Evolutionary conservation across 140 eudicot genomes (phyloP), one percentile per base, ranked within the genome.

Genomic region (Ambrosia hybrid): DNA sequence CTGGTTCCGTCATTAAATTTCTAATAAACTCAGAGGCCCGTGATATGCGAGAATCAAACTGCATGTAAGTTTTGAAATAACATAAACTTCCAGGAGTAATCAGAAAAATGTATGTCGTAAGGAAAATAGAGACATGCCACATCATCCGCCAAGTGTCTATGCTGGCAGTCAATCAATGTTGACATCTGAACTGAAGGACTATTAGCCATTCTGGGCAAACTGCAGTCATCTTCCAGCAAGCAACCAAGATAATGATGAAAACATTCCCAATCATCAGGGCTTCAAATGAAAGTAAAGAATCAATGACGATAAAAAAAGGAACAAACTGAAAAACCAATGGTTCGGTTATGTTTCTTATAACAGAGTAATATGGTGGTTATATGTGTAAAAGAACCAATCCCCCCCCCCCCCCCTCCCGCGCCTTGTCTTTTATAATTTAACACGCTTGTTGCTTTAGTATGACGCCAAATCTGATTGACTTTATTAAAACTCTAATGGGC

Each of bases 201-300:
- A 70, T 73, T 71, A 71, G 78, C 66, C 52, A 45, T 87, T 43
- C 11, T 43, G 48, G 48, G 48, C 71, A 85, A 87, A 79, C 82
- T 84, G 66, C 84, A 77, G 69, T 73, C 91, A 75, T 93, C 98
- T 71, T 86, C 98, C 67, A 93, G 78, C 79, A 93, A 79, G 77
- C 97, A 93, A 71, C 93, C 90, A 61, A 93, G 79, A 60, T 80
- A 93, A 60, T 90, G 86, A 67, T 76, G 86, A 75, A 87, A 90
- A 79, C 93, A 85, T 59, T 93, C 93, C 98, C 98, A 93, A 57
- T 93, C 98, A 85, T 90, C 98, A 72, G 97, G 96, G 79, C 98
- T 93, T 79, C 80, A 66, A 70, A 59, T 4, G 39, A 58, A 53
- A 68, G 72, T 43, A 43, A 43, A 43, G 9, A 57, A 65, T 48